Conservation (phyloP, 169 alveolate species). For the Plasmodium vinckei region DNA sequence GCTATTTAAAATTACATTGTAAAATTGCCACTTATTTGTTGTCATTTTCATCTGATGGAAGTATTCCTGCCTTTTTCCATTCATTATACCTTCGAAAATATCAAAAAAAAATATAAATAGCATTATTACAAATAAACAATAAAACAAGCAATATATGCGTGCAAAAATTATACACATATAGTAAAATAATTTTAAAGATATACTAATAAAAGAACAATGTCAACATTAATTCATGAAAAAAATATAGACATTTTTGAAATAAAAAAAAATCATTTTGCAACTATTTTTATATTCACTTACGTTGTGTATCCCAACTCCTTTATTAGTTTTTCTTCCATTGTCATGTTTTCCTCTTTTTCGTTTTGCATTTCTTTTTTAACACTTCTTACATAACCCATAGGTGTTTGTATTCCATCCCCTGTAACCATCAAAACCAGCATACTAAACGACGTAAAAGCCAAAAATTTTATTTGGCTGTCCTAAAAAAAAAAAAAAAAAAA, state of each 20-base stretch:
- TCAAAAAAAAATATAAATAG: conserved; percentile 2
- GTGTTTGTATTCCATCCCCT: conserved; percentile 71
- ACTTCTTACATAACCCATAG: conserved; percentile 44
- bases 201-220: too few species aligned
- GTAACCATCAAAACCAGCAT: conserved; percentile 68
- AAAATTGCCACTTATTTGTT: background rate
- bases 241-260: too few species aligned
- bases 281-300: background rate
- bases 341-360: conserved; percentile 30
- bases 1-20: too few species aligned
- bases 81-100: conserved; percentile 42
- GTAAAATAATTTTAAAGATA: too few species aligned
- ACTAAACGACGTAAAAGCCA: conserved; percentile 66
- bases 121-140: background rate
- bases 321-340: conserved; percentile 38
- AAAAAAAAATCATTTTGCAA: too few species aligned
- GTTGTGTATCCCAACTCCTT: conserved; percentile 59
- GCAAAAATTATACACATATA: background rate
- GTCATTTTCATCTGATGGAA: conserved; percentile 49
- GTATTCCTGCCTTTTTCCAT: conserved; percentile 71
- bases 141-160: background rate
- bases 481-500: conserved; percentile 8
- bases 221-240: too few species aligned
- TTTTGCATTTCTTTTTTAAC: conserved; percentile 33
- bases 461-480: conserved; percentile 44